These are phyloP conservation scores for Herpetospermum pedunculosum DNA, from an alignment of 306 rosid genomes.

Conservation along the genomic window DNA sequence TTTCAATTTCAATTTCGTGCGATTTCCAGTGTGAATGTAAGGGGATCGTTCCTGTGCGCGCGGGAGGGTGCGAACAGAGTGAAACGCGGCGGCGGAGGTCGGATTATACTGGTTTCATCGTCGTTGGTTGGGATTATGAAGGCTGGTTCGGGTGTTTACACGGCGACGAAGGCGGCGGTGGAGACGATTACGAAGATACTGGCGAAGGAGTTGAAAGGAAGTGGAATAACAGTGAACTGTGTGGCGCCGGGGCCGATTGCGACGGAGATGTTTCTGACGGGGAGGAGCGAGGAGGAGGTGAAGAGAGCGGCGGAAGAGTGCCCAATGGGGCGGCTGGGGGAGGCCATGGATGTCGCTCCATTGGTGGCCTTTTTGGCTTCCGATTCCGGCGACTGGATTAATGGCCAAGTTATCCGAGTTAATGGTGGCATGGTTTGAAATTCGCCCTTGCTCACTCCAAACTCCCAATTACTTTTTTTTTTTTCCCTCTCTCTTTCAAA, in stretches of 20 bases:
- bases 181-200: slow-evolving; percentile 32
- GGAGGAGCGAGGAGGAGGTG: slow-evolving; percentile 24
- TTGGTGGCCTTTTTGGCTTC: slow-evolving; percentile 31
- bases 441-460: not conserved
- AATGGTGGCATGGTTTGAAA: slow-evolving; percentile 25
- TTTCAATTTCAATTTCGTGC: not conserved
- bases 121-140: slow-evolving; percentile 12
- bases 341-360: slow-evolving; percentile 22
- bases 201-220: slow-evolving; percentile 44
- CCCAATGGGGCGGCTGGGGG: slow-evolving; percentile 35
- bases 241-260: slow-evolving; percentile 37
- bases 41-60: slow-evolving; percentile 23
- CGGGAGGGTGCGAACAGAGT: slow-evolving; percentile 25
- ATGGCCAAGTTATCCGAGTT: slow-evolving; percentile 32
- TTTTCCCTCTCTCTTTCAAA: too few relatives aligned
- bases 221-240: slow-evolving; percentile 27
- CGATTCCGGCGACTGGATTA: slow-evolving; percentile 39
- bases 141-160: slow-evolving; percentile 27
- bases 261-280: slow-evolving; percentile 26
- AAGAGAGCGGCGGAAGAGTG: slow-evolving; percentile 14
- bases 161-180: slow-evolving; percentile 38
- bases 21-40: slow-evolving; percentile 15
- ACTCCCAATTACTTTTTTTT: too few relatives aligned
- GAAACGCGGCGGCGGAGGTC: slow-evolving; percentile 23
- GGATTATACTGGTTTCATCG: slow-evolving; percentile 22